Percentiles rank a stretch among this genome's conserved stretches.
phyloP scores from a whole-genome alignment of 2,329 filamentous ascomycete genomes.

The Diaporthe ilicicola region DNA sequence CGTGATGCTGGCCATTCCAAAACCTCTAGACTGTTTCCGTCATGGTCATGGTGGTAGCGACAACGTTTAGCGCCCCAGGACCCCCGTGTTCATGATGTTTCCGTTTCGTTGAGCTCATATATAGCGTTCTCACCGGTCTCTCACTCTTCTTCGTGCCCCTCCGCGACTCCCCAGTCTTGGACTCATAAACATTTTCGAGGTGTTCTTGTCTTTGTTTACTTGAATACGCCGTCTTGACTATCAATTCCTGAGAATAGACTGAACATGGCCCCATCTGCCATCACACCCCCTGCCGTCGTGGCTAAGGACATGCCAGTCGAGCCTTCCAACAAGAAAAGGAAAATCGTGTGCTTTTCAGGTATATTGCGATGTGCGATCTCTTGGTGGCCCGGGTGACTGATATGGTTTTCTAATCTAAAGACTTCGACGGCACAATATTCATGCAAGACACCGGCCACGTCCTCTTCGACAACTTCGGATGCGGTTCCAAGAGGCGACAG shows the following conservation, averaged over 20 bases:
- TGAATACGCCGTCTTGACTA: no score
- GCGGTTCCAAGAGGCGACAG: slow-evolving; percentile 63
- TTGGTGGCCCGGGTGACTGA: neutral
- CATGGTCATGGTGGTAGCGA: slow-evolving; percentile 11
- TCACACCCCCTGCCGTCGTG: slow-evolving; percentile 43
- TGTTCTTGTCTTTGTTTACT: no score
- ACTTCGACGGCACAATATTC: slow-evolving; percentile 78
- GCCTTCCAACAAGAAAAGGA: slow-evolving; percentile 54
- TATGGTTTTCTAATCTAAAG: slow-evolving; percentile 44
- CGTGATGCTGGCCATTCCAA: slow-evolving; percentile 14
- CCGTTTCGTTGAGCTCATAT: neutral
- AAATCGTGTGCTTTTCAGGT: slow-evolving; percentile 68
- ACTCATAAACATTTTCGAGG: neutral
- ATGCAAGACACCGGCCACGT: slow-evolving; percentile 76
- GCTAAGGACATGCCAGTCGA: slow-evolving; percentile 41
- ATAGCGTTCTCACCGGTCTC: neutral
- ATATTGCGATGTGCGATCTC: slow-evolving; percentile 35
- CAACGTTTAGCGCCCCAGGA: neutral
- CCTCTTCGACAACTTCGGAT: slow-evolving; percentile 72
- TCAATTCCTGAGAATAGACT: neutral
- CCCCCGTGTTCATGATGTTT: slow-evolving; percentile 12
- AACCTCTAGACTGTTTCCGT: slow-evolving; percentile 27
- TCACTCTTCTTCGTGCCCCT: neutral
- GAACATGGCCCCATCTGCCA: slow-evolving; percentile 50
- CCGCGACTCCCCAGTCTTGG: neutral